Percentiles rank a stretch among this genome's conserved stretches.
These are phyloP conservation scores for Agaricus subrufescens DNA, from an alignment of 768 basidiomycete genomes.

Conservation along the genomic window DNA sequence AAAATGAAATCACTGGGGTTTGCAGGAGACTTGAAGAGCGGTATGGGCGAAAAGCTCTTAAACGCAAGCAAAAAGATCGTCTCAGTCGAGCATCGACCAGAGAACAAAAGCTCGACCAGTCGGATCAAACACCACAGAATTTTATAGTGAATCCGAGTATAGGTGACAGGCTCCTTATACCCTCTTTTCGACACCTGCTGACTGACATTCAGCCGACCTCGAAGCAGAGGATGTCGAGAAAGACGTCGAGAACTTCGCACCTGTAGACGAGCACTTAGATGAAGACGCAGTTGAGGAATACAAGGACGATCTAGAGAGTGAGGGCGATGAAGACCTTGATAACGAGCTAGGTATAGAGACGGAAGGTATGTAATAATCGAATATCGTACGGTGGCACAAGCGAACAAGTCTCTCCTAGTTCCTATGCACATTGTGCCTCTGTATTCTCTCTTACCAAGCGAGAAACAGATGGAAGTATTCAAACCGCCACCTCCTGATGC, in stretches of 20 bases:
- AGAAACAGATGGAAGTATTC: constrained; percentile 95
- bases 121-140: constrained; percentile 19
- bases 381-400: constrained; percentile 1
- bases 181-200: neutral
- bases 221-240: constrained; percentile 68
- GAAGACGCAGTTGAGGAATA: constrained; percentile 63
- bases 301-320: constrained; percentile 71
- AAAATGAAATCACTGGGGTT: constrained; percentile 87
- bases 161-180: constrained; percentile 27
- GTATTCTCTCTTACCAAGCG: constrained; percentile 88
- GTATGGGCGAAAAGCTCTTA: constrained; percentile 65
- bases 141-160: constrained; percentile 38
- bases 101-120: constrained; percentile 1
- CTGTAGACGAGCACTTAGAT: constrained; percentile 51
- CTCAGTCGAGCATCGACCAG: constrained; percentile 12
- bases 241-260: constrained; percentile 29
- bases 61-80: constrained; percentile 35
- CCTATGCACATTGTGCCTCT: constrained; percentile 95
- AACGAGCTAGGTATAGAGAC: constrained; percentile 57
- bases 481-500: constrained; percentile 71
- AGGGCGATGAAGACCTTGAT: constrained; percentile 55
- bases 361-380: constrained; percentile 43
- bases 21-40: constrained; percentile 76
- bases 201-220: constrained; percentile 47
- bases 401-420: constrained; percentile 34